phyloP scores from a whole-genome alignment of 495 filamentous ascomycete species.

The Penicillium angulare region DNA sequence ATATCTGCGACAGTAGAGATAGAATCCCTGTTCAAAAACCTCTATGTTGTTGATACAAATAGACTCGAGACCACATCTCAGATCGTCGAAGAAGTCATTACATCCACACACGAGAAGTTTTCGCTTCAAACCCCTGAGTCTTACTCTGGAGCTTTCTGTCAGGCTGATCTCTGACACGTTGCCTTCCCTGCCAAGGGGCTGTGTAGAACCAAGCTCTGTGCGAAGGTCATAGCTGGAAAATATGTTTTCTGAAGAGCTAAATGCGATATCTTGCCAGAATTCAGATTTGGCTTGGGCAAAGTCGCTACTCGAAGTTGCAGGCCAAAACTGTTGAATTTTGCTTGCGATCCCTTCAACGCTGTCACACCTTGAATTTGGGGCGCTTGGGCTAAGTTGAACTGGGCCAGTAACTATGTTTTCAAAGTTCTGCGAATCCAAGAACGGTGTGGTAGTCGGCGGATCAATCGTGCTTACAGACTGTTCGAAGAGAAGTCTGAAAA shows the following conservation, averaged over 20 bases:
- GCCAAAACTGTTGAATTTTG: constrained; percentile 1
- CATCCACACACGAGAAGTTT: constrained; percentile 2
- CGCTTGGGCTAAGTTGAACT: background rate
- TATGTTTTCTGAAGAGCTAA: constrained; percentile 1
- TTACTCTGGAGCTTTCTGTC: background rate
- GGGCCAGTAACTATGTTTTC: background rate
- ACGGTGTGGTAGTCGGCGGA: background rate
- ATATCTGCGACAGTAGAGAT: constrained; percentile 7
- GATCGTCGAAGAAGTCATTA: background rate
- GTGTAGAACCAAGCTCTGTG: background rate
- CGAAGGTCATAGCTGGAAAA: background rate
- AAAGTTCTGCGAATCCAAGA: background rate
- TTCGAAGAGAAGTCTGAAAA: constrained; percentile 2
- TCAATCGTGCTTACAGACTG: background rate
- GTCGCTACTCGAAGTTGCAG: background rate
- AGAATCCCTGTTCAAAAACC: constrained; percentile 7
- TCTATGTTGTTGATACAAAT: constrained; percentile 7
- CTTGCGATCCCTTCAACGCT: background rate
- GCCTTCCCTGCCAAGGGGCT: background rate
- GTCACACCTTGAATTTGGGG: background rate
- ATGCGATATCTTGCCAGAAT: constrained; percentile 5
- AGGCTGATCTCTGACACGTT: constrained; percentile 1
- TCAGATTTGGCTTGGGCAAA: background rate
- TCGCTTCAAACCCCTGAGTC: constrained; percentile 1
- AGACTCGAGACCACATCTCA: constrained; percentile 1